phyloP scores from a whole-genome alignment of 768 basidiomycete genomes.

The Tulasnella calospora region DNA sequence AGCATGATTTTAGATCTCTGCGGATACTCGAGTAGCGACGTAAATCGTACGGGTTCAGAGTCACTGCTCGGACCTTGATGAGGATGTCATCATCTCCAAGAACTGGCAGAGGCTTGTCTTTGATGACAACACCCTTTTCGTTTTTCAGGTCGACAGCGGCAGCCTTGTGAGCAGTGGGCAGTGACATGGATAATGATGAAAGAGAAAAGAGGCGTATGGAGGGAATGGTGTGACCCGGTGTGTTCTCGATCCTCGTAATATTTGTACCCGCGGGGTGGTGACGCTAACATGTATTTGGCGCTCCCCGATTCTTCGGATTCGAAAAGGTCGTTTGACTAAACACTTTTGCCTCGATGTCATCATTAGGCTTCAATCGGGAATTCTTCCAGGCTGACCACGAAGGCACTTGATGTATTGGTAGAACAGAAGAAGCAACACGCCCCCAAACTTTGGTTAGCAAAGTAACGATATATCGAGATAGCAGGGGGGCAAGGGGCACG shows the following conservation, averaged over 20 bases:
- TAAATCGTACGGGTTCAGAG: slow-evolving; percentile 30
- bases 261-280: neutral
- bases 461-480: neutral
- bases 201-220: neutral
- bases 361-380: neutral
- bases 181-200: neutral
- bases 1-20: neutral
- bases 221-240: neutral
- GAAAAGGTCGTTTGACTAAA: neutral
- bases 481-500: neutral
- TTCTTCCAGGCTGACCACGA: neutral
- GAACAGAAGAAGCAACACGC: neutral
- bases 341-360: neutral
- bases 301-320: neutral
- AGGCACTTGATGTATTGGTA: neutral
- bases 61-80: slow-evolving; percentile 27
- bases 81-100: slow-evolving; percentile 22
- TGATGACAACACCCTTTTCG: neutral
- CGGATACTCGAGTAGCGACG: neutral
- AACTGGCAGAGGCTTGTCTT: slow-evolving; percentile 14
- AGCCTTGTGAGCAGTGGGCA: neutral
- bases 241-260: neutral
- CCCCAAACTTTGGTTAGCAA: neutral
- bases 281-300: neutral
- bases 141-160: neutral